Evolutionary conservation across 2,329 filamentous ascomycete species (phyloP), one percentile per base, ranked within the genome.

Genomic region (Thelonectria blattea): DNA sequence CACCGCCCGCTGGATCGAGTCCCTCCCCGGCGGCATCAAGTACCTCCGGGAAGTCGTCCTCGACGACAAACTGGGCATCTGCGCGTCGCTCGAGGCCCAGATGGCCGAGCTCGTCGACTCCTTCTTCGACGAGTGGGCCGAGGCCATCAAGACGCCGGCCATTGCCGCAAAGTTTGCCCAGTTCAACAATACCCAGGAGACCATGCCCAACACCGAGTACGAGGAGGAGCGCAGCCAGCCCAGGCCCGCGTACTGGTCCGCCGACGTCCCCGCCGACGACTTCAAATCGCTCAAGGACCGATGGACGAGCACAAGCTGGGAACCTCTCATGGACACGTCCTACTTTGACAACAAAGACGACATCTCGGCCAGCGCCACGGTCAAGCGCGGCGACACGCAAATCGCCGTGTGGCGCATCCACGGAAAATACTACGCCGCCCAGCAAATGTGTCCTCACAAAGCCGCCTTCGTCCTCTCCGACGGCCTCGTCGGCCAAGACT

Each of bases 371-470:
- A 89, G 88, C 32, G 81, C 97, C 76, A 89, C 88, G 32, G 81
- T 97, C 76, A 95, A 96, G 80, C 86, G 91, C 45, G 91, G 93
- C 45, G 92, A 96, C 74, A 96, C 92, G 0, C 93, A 97, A 75
- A 84, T 97, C 2, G 92, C 93, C 8, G 80, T 97, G 54, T 97
- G 93, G 86, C 91, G 92, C 69, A 85, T 96, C 63, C 85, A 86
- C 55, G 92, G 92, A 18, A 85, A 85, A 55, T 96, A 89, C 81
- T 94, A 94, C 75, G 91, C 91, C 60, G 91, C 90, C 14, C 93
- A 97, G 78, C 92, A 97, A 73, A 97, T 97, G 93, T 97, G 93
- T 74, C 93, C 93, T 10, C 92, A 96, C 79, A 95, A 94, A 78
- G 89, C 92, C 11, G 89, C 92, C 1, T 97, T 97, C 71, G 89